A percentile compares a stretch with the other conserved stretches of the same genome.
These are phyloP conservation scores for Curvularia spicifera DNA, from an alignment of 2,329 filamentous ascomycete species.

Conservation along the genomic window DNA sequence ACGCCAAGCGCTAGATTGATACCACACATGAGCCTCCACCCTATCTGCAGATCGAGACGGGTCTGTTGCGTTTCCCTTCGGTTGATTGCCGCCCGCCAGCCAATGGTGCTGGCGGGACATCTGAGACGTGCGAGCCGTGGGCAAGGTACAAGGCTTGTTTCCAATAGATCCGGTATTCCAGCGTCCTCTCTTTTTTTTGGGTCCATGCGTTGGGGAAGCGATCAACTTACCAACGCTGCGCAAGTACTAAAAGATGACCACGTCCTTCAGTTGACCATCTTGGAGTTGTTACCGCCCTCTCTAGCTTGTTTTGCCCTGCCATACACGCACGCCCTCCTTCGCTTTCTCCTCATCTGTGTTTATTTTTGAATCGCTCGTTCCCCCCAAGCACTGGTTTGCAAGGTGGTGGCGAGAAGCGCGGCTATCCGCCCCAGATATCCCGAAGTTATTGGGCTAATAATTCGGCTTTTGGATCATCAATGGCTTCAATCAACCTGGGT, in stretches of 20 bases:
- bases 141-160: conserved; percentile 48
- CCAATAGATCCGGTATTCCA: conserved; percentile 49
- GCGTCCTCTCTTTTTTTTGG: conserved; percentile 31
- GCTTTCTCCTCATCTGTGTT: neutral
- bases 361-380: conserved; percentile 8
- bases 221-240: conserved; percentile 24
- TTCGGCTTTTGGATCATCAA: conserved; percentile 30
- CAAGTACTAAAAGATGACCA: conserved; percentile 49
- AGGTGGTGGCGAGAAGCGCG: conserved; percentile 33
- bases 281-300: conserved; percentile 22
- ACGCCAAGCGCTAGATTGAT: conserved; percentile 40
- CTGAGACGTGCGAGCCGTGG: conserved; percentile 40
- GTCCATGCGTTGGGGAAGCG: conserved; percentile 37
- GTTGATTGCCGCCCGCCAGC: conserved; percentile 41
- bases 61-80: conserved; percentile 38
- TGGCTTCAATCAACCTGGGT: conserved; percentile 41
- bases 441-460: conserved; percentile 29
- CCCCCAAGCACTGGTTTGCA: conserved; percentile 11
- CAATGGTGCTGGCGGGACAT: conserved; percentile 38
- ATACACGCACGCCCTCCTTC: conserved; percentile 5
- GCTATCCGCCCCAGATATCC: conserved; percentile 37
- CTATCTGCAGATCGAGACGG: conserved; percentile 30
- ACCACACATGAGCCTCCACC: conserved; percentile 32
- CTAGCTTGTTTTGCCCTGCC: conserved; percentile 14
- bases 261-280: conserved; percentile 34